These are phyloP conservation scores for Botryobasidium botryosum DNA, from an alignment of 768 basidiomycete species.

Conservation along the genomic window DNA sequence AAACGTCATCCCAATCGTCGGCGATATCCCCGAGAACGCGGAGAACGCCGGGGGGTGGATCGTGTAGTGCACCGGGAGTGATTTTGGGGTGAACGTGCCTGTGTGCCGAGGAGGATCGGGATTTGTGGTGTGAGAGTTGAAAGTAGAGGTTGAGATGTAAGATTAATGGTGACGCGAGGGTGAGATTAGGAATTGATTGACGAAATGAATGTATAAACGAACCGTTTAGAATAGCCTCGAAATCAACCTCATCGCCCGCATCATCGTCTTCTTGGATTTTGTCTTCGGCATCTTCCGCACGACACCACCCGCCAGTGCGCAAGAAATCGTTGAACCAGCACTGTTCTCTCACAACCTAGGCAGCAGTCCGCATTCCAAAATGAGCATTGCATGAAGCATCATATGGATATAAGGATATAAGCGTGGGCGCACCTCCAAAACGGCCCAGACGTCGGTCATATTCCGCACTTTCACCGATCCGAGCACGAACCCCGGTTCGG, in stretches of 20 bases:
- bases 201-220: background rate
- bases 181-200: background rate
- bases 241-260: slow-evolving; percentile 15
- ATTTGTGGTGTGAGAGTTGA: no score
- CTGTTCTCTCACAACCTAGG: slow-evolving; percentile 60
- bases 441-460: slow-evolving; percentile 56
- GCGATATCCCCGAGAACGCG: no score
- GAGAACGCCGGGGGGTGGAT: no score
- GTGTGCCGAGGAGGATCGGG: no score
- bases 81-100: no score
- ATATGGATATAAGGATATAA: slow-evolving; percentile 4
- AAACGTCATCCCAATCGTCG: no score
- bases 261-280: slow-evolving; percentile 24
- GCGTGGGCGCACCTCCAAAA: slow-evolving; percentile 40
- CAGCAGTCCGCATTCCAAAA: background rate
- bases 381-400: background rate
- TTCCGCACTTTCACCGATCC: slow-evolving; percentile 54
- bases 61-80: no score
- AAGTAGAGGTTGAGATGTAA: no score
- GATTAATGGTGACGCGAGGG: slow-evolving; percentile 27
- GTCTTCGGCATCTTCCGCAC: slow-evolving; percentile 23
- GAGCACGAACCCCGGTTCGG: slow-evolving; percentile 61
- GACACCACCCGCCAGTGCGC: slow-evolving; percentile 39
- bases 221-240: slow-evolving; percentile 22
- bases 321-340: slow-evolving; percentile 73